Conservation (phyloP, 2,329 filamentous ascomycete species). For the Biscogniauxia sp. region DNA sequence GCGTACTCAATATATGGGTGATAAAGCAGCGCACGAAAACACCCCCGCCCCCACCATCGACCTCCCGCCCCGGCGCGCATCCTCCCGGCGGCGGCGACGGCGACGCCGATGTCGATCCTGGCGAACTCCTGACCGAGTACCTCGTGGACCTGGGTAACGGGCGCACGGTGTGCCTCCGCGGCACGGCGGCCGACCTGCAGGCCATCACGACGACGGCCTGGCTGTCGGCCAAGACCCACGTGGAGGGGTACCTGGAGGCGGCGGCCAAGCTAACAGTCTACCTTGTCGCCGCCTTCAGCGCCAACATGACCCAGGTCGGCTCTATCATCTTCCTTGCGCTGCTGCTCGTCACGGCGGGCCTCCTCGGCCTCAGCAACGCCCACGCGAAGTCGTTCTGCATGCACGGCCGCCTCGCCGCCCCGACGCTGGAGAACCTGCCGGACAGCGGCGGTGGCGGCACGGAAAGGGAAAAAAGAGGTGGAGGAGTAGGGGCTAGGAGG, state of each 20-base stretch:
- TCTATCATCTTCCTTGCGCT: slow-evolving; percentile 50
- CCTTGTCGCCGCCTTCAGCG: slow-evolving; percentile 52
- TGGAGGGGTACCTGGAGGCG: slow-evolving; percentile 52
- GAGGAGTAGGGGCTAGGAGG: not conserved
- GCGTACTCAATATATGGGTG: slow-evolving; percentile 54
- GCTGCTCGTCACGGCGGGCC: slow-evolving; percentile 49
- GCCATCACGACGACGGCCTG: slow-evolving; percentile 57
- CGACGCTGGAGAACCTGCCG: slow-evolving; percentile 29
- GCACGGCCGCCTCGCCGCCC: slow-evolving; percentile 46
- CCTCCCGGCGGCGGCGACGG: not conserved
- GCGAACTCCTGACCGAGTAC: slow-evolving; percentile 41
- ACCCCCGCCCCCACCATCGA: slow-evolving; percentile 14
- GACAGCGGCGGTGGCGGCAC: not conserved
- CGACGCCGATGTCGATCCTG: slow-evolving; percentile 10
- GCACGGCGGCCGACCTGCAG: slow-evolving; percentile 54
- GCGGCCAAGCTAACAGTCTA: slow-evolving; percentile 57
- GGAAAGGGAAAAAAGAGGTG: not conserved
- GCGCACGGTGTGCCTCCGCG: slow-evolving; percentile 51
- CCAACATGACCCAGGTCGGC: slow-evolving; percentile 53
- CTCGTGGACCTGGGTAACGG: slow-evolving; percentile 52
- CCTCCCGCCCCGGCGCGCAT: slow-evolving; percentile 9
- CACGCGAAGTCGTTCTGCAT: slow-evolving; percentile 47
- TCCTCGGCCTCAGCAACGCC: slow-evolving; percentile 54
- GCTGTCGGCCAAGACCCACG: slow-evolving; percentile 49
- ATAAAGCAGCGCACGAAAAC: slow-evolving; percentile 49